Percentiles rank a stretch among this genome's conserved stretches.
Conservation (phyloP, 305 asterid genomes). For the Fraxinus nigra region DNA sequence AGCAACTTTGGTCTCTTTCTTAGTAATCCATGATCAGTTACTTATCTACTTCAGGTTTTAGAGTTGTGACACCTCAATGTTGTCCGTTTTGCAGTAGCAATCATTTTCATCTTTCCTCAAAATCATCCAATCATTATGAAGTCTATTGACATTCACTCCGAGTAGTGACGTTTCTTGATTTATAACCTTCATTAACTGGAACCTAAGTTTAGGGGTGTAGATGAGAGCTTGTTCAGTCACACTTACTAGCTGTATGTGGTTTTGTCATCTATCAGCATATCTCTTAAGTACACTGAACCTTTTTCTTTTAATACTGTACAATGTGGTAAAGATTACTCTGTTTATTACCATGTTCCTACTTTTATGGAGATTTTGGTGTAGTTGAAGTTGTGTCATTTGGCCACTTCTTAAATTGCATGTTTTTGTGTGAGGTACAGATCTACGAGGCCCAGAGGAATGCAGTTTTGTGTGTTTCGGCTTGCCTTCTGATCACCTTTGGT, state of each 20-base stretch:
- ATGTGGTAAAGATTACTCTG: no score
- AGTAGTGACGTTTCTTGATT: background rate
- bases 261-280: background rate
- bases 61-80: background rate
- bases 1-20: background rate
- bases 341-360: no score
- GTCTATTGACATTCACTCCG: background rate
- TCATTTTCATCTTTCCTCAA: background rate
- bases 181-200: background rate
- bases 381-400: background rate
- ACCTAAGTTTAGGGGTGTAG: background rate
- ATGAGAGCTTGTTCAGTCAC: background rate
- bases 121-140: background rate
- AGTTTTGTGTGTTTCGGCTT: constrained; percentile 60
- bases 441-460: constrained; percentile 88
- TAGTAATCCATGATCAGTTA: background rate
- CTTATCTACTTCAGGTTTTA: background rate
- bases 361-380: background rate
- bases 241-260: background rate
- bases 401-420: background rate
- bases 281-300: background rate
- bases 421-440: constrained; percentile 35
- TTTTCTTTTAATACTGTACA: no score
- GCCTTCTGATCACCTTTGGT: constrained; percentile 35
- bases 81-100: background rate